Conservation (phyloP, 345 rosid species). For the Eutrema yunnanense region DNA sequence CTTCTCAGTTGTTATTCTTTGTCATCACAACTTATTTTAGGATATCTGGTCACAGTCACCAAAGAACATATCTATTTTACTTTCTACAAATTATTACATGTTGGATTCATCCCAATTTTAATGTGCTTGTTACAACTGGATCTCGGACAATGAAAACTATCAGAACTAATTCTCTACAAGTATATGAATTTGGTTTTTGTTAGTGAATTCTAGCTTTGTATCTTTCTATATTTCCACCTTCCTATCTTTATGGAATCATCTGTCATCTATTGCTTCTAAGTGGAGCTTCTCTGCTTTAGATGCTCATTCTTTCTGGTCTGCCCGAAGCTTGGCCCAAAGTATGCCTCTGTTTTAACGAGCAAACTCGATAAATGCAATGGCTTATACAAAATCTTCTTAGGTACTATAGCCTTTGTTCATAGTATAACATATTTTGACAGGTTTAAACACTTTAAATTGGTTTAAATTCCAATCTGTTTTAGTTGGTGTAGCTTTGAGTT, state of each 20-base stretch:
- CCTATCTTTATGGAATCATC: background rate
- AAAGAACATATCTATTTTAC: background rate
- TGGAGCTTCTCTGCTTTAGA: constrained; percentile 34
- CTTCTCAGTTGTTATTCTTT: background rate
- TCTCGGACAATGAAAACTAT: constrained; percentile 72
- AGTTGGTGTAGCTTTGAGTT: background rate
- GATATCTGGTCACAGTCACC: background rate
- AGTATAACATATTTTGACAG: background rate
- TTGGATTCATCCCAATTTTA: too few relatives aligned
- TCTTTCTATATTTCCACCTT: background rate
- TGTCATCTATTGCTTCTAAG: constrained; percentile 6
- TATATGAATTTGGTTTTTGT: constrained; percentile 95
- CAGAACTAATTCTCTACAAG: constrained; percentile 67
- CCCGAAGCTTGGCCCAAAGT: constrained; percentile 72
- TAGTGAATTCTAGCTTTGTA: constrained; percentile 40
- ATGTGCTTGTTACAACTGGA: constrained; percentile 98
- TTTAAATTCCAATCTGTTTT: background rate
- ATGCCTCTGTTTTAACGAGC: constrained; percentile 48
- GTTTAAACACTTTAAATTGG: background rate
- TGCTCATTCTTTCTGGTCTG: constrained; percentile 71
- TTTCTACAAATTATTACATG: background rate
- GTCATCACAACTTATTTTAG: background rate
- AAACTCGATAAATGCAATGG: constrained; percentile 50
- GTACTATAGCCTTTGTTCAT: too few relatives aligned
- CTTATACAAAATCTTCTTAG: too few relatives aligned